Conservation (phyloP, 176 grass and related monocot species). For the Saccharum spontaneum region DNA sequence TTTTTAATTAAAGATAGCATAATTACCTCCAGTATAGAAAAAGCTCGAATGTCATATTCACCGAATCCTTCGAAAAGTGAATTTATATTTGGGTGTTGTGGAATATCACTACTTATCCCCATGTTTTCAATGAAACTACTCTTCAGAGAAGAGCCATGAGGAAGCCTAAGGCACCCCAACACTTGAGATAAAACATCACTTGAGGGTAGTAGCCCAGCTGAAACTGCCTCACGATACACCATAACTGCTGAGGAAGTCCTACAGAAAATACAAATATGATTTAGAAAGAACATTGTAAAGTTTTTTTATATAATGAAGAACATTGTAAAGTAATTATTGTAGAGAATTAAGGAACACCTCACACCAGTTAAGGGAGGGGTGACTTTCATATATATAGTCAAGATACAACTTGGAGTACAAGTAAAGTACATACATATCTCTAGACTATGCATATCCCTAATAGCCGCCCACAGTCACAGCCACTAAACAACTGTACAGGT, state of each 20-base stretch:
- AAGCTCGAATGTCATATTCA: constrained; percentile 84
- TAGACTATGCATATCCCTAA: not conserved
- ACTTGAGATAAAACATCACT: constrained; percentile 93
- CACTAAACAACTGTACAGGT: not conserved
- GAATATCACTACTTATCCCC: constrained; percentile 69
- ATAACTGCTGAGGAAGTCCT: constrained; percentile 83
- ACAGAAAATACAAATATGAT: constrained; percentile 23
- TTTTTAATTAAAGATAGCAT: constrained; percentile 25
- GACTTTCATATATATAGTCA: not conserved
- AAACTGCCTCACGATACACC: constrained; percentile 73
- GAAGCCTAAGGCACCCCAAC: constrained; percentile 91
- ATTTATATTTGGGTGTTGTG: constrained; percentile 67
- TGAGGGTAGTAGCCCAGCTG: constrained; percentile 56
- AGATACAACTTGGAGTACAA: not conserved
- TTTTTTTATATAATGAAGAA: not conserved
- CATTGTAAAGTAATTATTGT: not conserved
- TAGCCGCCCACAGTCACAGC: not conserved
- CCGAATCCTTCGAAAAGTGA: constrained; percentile 88
- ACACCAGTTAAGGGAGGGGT: not conserved
- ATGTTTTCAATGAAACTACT: constrained; percentile 73
- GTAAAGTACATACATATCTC: not conserved
- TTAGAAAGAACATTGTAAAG: not conserved
- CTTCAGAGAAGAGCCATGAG: constrained; percentile 61
- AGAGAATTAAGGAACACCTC: not conserved
- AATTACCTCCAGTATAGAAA: constrained; percentile 85